phyloP scores from a whole-genome alignment of 2,329 filamentous ascomycete genomes.

The Aaosphaeria pasadenensis region DNA sequence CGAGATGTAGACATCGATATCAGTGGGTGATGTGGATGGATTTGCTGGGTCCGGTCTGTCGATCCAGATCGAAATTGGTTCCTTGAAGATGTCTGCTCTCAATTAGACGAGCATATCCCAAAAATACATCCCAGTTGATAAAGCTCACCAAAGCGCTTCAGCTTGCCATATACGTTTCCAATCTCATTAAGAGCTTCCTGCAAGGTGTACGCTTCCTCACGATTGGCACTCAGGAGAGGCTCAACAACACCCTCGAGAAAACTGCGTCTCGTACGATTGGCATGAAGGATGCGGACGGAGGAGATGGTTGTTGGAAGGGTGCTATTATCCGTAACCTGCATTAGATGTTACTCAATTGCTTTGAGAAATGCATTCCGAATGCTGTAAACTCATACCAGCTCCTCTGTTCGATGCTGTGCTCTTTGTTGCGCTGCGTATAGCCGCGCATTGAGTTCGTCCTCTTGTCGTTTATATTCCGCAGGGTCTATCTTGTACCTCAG shows the following conservation, averaged over 20 bases:
- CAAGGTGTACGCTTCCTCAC: slow-evolving; percentile 69
- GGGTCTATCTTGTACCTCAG: slow-evolving; percentile 59
- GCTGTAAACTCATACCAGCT: slow-evolving; percentile 53
- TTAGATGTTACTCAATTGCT: slow-evolving; percentile 1
- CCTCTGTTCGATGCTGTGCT: slow-evolving; percentile 60
- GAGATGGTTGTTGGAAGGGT: slow-evolving; percentile 85
- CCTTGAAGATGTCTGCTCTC: slow-evolving; percentile 75
- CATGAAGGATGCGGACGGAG: slow-evolving; percentile 79
- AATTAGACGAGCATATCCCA: slow-evolving; percentile 12
- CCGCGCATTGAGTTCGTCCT: slow-evolving; percentile 59
- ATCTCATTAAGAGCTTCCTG: slow-evolving; percentile 71
- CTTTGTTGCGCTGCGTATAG: slow-evolving; percentile 58
- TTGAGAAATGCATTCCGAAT: background rate
- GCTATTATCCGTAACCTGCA: slow-evolving; percentile 74
- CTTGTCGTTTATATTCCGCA: slow-evolving; percentile 56
- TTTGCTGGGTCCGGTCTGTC: slow-evolving; percentile 70
- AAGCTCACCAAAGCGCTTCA: slow-evolving; percentile 71
- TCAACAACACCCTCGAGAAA: slow-evolving; percentile 82
- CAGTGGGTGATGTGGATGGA: slow-evolving; percentile 67
- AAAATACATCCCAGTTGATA: slow-evolving; percentile 1
- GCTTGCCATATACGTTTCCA: slow-evolving; percentile 67
- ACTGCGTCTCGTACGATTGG: slow-evolving; percentile 73
- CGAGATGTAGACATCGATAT: slow-evolving; percentile 76
- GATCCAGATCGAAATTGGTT: slow-evolving; percentile 77
- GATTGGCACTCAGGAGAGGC: slow-evolving; percentile 69